Conservation (phyloP, 345 rosid species). For the Barbarea vulgaris region DNA sequence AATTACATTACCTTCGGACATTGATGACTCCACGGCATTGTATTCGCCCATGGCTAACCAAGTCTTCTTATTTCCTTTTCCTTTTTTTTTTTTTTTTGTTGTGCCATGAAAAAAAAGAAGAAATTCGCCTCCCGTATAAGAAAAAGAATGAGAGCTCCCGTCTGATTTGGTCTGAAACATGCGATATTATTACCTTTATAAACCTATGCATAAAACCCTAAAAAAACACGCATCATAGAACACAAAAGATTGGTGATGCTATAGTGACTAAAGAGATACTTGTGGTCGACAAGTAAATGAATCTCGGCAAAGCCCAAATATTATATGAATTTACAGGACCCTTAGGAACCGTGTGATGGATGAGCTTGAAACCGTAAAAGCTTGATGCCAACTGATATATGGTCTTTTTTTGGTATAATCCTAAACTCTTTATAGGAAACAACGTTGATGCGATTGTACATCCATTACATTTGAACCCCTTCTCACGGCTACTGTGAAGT, state of each 20-base stretch:
- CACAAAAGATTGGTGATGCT: not conserved
- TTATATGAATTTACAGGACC: not conserved
- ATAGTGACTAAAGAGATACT: no score
- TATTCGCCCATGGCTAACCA: constrained; percentile 10
- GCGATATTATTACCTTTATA: not conserved
- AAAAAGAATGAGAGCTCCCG: not conserved
- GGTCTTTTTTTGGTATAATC: not conserved
- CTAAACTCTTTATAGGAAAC: constrained; percentile 17
- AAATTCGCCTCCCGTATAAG: not conserved
- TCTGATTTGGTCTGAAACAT: not conserved
- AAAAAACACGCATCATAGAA: not conserved
- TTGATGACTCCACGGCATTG: constrained; percentile 8
- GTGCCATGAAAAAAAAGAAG: not conserved
- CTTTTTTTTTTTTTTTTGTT: not conserved
- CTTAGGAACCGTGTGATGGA: not conserved
- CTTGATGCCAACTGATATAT: not conserved
- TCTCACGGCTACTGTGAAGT: constrained; percentile 21
- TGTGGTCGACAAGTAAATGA: no score
- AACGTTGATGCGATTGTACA: constrained; percentile 23
- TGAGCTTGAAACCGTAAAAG: not conserved
- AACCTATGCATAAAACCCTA: not conserved
- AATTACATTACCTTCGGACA: constrained; percentile 24
- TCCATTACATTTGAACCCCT: constrained; percentile 22
- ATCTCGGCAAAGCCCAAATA: no score
- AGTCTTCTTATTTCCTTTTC: constrained; percentile 6